Conservation (phyloP, 177 flowering plant genomes). For the Vitis hybrid region DNA sequence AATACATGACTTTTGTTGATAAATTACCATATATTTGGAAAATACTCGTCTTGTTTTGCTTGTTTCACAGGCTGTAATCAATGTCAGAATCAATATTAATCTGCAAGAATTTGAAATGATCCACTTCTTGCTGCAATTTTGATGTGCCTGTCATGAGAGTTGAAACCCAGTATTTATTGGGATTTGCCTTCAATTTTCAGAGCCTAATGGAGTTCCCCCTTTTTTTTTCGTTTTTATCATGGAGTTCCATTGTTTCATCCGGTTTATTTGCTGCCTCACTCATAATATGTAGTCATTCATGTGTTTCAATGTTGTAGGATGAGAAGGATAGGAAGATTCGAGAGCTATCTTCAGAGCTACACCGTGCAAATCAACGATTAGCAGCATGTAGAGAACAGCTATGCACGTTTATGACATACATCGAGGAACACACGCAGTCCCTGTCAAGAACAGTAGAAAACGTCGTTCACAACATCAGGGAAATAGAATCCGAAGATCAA, state of each 20-base stretch:
- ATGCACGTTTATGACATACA: slow-evolving; percentile 9
- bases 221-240: background rate
- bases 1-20: background rate
- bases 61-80: background rate
- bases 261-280: background rate
- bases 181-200: background rate
- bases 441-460: slow-evolving; percentile 10
- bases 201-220: background rate
- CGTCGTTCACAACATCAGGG: slow-evolving; percentile 11
- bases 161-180: background rate
- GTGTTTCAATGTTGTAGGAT: slow-evolving; percentile 7
- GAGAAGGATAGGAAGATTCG: slow-evolving; percentile 17
- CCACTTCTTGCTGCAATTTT: background rate
- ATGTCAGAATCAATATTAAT: background rate
- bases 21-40: background rate
- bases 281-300: background rate
- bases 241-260: background rate
- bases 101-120: background rate
- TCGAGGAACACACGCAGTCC: slow-evolving; percentile 13
- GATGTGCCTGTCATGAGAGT: background rate
- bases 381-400: slow-evolving; percentile 21
- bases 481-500: slow-evolving; percentile 10
- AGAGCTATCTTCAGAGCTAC: slow-evolving; percentile 17
- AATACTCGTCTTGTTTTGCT: background rate
- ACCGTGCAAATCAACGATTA: slow-evolving; percentile 7